Conservation (phyloP, 257 asterid species). For the Solanum boliviense region DNA sequence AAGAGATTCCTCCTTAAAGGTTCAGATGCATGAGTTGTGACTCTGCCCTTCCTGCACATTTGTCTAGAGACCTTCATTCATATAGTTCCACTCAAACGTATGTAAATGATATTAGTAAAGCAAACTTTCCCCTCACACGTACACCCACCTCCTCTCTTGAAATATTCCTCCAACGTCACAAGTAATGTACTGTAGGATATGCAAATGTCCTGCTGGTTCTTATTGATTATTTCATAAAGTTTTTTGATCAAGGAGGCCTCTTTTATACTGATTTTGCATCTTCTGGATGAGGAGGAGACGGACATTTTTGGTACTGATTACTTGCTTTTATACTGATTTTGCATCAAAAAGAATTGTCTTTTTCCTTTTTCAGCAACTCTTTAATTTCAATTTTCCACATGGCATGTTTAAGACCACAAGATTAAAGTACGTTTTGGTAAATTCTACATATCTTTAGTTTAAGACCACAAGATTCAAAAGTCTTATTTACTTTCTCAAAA, state of each 20-base stretch:
- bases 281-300: neutral
- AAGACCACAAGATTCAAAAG: neutral
- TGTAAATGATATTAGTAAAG: neutral
- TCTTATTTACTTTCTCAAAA: neutral
- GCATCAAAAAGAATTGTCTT: neutral
- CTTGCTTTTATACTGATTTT: neutral
- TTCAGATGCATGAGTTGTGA: constrained; percentile 52
- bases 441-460: neutral
- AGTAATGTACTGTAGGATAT: neutral
- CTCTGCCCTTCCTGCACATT: constrained; percentile 73
- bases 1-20: constrained; percentile 67
- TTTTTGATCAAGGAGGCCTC: neutral
- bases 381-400: neutral
- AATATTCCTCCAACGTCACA: neutral
- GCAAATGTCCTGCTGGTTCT: neutral
- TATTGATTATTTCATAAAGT: neutral
- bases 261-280: neutral
- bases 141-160: neutral
- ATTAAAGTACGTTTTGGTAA: neutral
- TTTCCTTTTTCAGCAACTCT: neutral
- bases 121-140: neutral
- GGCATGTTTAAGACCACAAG: neutral
- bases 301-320: too few species aligned
- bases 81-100: neutral
- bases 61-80: constrained; percentile 22